phyloP scores from a whole-genome alignment of 371 early-diverging fungal species.

The Circinella umbellata region DNA sequence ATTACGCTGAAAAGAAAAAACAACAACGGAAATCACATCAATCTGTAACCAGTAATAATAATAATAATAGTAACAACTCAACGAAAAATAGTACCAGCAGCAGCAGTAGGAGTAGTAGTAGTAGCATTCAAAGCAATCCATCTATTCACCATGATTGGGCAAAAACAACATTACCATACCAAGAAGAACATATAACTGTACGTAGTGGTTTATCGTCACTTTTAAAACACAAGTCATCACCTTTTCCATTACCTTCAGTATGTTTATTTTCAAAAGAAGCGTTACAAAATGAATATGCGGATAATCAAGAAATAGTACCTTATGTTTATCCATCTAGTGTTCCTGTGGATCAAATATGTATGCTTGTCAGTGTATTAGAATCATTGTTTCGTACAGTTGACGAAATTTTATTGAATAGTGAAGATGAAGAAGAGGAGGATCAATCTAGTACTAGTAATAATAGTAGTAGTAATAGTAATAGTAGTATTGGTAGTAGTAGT shows the following conservation, averaged over 20 bases:
- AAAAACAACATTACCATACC: background rate
- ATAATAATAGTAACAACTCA: background rate
- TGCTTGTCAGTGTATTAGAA: slow-evolving; percentile 12
- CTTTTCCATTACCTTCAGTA: slow-evolving; percentile 12
- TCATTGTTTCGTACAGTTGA: slow-evolving; percentile 11
- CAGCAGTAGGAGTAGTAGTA: background rate
- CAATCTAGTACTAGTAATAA: background rate
- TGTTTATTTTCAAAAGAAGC: slow-evolving; percentile 14
- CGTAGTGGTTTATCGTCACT: slow-evolving; percentile 10
- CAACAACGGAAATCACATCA: background rate
- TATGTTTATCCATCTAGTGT: background rate
- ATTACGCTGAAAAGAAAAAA: background rate
- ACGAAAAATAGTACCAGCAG: background rate
- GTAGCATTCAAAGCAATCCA: slow-evolving; percentile 3
- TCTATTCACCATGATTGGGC: slow-evolving; percentile 1
- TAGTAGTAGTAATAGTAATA: background rate
- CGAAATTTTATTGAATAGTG: background rate
- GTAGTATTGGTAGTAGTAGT: background rate
- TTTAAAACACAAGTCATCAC: slow-evolving; percentile 1
- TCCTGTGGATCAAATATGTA: slow-evolving; percentile 7
- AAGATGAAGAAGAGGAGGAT: background rate
- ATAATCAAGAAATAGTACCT: slow-evolving; percentile 8
- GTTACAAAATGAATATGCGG: slow-evolving; percentile 2
- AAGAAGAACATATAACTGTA: slow-evolving; percentile 9
- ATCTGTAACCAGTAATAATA: background rate